Evolutionary conservation across 805 yeast genomes (phyloP).

Genomic region (Torulaspora quercuum): DNA sequence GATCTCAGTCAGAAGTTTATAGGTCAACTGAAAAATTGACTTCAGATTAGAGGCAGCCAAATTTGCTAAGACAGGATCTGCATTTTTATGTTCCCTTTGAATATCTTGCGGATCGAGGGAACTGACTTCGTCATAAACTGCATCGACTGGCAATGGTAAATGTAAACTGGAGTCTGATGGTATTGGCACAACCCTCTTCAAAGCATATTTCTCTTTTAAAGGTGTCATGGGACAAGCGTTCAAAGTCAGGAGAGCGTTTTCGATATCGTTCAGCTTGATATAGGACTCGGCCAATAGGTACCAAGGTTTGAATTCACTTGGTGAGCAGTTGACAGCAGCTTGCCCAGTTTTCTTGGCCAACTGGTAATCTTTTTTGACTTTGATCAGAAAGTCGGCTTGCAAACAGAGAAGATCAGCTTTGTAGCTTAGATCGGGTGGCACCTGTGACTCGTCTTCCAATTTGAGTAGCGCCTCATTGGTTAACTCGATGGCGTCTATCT

Average conservation of each 20-base stretch:
- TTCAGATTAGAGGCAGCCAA: constrained; percentile 69
- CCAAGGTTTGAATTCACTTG: constrained; percentile 78
- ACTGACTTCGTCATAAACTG: constrained; percentile 63
- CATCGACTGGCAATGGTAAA: constrained; percentile 74
- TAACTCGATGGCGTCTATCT: constrained; percentile 36
- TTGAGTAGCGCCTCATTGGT: constrained; percentile 31
- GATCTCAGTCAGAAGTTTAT: constrained; percentile 59
- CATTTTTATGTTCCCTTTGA: constrained; percentile 58
- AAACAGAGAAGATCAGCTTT: constrained; percentile 32
- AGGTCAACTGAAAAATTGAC: constrained; percentile 54
- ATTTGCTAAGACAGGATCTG: constrained; percentile 58
- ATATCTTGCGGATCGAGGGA: constrained; percentile 63
- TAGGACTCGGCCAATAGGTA: constrained; percentile 60
- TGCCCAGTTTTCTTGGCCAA: constrained; percentile 31
- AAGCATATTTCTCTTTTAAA: constrained; percentile 60
- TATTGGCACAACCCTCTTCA: constrained; percentile 56
- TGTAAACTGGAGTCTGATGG: constrained; percentile 45
- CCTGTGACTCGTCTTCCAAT: constrained; percentile 15
- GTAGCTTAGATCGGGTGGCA: constrained; percentile 25
- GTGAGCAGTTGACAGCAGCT: constrained; percentile 56
- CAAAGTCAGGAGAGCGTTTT: constrained; percentile 65
- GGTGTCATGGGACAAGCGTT: constrained; percentile 79
- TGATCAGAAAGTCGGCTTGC: constrained; percentile 31
- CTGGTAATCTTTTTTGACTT: constrained; percentile 26
- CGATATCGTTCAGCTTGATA: constrained; percentile 60